Evolutionary conservation across 805 yeast species (phyloP), one percentile per base, ranked within the genome.

Genomic region (Pichia occidentalis): DNA sequence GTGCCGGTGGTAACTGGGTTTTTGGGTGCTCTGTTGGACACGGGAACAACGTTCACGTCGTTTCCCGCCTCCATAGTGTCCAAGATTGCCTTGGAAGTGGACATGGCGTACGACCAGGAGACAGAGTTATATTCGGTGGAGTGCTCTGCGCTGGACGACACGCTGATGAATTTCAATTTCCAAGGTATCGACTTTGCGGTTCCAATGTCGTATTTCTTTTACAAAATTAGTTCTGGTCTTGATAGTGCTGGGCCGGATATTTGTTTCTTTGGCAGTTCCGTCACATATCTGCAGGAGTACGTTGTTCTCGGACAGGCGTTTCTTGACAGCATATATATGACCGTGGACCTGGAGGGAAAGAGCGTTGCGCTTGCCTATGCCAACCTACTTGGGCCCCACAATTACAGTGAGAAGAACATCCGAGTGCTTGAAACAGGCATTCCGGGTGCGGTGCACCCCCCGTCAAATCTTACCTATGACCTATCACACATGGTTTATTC

Each of bases 141-240:
- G 5, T 80, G 87, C 54, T 34, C 42, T 2, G 47, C 54, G 42
- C 44, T 51, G 9, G 42, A 43, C 6, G 44, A 50, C 19, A 42
- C 36, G 17, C 36, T 42, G 46, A 45, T 75, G 10, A 59, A 62
- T 23, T 75, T 75, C 47, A 60, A 70, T 46, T 76, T 82, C 59
- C 75, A 76, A 42, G 87, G 85, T 4, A 54, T 66, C n/a, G 48
- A 53, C 8, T 74, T 80, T 43, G 51, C 61, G 12, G 74, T 72
- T 4, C 80, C 85, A 17, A 51, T 73, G 13, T 29, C 47, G 4
- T 42, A 53, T 18, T 56, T 53, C 32, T 37, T 43, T 29, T n/a
- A n/a, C n/a, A n/a, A n/a, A n/a, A 29, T 56, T 9, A 13, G 39
- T 6, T 37, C 56, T 13, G 18, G 42, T 2, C 39, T 48, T 17